Percentiles rank a stretch among this genome's conserved stretches.
Evolutionary conservation across 2,329 filamentous ascomycete species (phyloP).

Genomic region (Neonectria neomacrospora): DNA sequence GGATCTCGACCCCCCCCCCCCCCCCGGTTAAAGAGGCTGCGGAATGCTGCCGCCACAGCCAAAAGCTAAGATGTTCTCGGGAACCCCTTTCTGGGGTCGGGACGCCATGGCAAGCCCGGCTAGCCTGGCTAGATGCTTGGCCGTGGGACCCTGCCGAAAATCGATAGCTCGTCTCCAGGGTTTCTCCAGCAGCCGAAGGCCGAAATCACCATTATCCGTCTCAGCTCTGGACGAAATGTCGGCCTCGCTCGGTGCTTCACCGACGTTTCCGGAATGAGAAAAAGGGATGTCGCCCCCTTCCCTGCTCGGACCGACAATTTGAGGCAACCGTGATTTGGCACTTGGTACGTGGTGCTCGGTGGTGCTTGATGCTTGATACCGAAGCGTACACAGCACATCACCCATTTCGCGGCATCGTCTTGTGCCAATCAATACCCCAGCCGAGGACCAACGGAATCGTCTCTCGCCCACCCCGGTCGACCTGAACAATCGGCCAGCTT

Average conservation of each 20-base stretch:
- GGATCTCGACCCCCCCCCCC: conserved; percentile 37
- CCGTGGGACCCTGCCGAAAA: conserved; percentile 31
- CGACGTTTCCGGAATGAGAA: conserved; percentile 19
- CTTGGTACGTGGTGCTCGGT: background rate
- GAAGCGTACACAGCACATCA: background rate
- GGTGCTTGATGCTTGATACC: background rate
- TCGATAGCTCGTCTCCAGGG: conserved; percentile 36
- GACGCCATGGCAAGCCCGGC: conserved; percentile 34
- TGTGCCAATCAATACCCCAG: conserved; percentile 6
- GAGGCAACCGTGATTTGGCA: background rate
- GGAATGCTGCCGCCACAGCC: conserved; percentile 45
- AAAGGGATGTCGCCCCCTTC: conserved; percentile 8
- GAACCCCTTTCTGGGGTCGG: conserved; percentile 43
- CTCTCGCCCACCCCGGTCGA: conserved; percentile 10
- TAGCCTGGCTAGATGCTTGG: conserved; percentile 29
- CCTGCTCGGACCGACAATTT: background rate
- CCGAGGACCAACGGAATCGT: conserved; percentile 14
- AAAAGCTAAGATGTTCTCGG: conserved; percentile 36
- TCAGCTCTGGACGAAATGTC: conserved; percentile 16
- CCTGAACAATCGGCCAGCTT: conserved; percentile 11
- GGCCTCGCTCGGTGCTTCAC: conserved; percentile 18
- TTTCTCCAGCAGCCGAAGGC: conserved; percentile 20
- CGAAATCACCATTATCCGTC: conserved; percentile 15
- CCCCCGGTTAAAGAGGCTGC: conserved; percentile 43
- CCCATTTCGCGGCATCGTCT: background rate